Conservation (phyloP, 1,139 yeast species). For the Magnusiomyces fungicola region DNA sequence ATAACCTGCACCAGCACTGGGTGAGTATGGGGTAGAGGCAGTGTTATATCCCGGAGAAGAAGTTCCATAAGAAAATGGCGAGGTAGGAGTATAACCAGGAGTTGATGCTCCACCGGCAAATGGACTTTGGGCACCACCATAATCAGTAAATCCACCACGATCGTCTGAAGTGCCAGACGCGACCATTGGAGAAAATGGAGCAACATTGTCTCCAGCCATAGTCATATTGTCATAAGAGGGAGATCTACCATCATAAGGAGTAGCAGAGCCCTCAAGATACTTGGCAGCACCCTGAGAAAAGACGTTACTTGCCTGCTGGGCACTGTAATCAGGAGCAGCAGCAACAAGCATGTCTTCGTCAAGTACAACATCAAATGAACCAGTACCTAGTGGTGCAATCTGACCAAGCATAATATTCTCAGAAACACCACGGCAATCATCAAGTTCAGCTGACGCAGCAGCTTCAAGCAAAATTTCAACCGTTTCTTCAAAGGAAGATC, state of each 20-base stretch:
- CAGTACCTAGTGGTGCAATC: slow-evolving; percentile 98
- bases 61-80: slow-evolving; percentile 50
- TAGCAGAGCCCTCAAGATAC: slow-evolving; percentile 71
- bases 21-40: slow-evolving; percentile 6
- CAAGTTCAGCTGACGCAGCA: slow-evolving; percentile 95
- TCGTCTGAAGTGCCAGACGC: slow-evolving; percentile 79
- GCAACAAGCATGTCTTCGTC: slow-evolving; percentile 80
- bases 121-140: slow-evolving; percentile 52
- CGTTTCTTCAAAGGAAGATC: slow-evolving; percentile 98
- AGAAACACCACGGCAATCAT: slow-evolving; percentile 97
- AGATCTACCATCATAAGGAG: slow-evolving; percentile 81
- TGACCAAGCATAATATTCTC: slow-evolving; percentile 97
- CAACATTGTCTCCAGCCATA: slow-evolving; percentile 63
- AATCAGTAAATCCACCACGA: slow-evolving; percentile 88
- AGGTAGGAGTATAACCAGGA: slow-evolving; percentile 57
- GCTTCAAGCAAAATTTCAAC: slow-evolving; percentile 97
- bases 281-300: slow-evolving; percentile 21
- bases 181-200: slow-evolving; percentile 79
- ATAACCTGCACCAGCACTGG: slow-evolving; percentile 3
- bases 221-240: slow-evolving; percentile 59
- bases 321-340: slow-evolving; percentile 45
- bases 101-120: slow-evolving; percentile 39
- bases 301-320: slow-evolving; percentile 20
- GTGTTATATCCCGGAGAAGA: slow-evolving; percentile 43
- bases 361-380: slow-evolving; percentile 92